Evolutionary conservation across 176 grass and related monocot species (phyloP).

Genomic region (Alloteropsis semialata): DNA sequence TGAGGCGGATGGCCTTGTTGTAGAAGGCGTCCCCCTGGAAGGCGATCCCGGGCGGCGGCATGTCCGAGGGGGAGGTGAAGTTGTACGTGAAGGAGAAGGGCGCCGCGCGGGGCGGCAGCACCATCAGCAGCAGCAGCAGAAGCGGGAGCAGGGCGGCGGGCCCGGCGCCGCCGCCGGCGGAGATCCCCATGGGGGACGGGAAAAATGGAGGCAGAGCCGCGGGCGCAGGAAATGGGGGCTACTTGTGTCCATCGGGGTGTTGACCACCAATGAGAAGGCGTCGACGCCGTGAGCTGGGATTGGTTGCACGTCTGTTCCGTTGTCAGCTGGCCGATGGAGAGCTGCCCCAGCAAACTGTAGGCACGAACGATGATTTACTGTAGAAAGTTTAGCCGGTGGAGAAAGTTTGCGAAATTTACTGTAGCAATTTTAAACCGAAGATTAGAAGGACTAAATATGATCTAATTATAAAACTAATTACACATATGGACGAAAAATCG

Average conservation of each 20-base stretch:
- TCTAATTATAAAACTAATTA: too few species aligned
- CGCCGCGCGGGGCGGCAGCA: neutral
- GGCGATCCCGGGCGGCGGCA: slow-evolving; percentile 47
- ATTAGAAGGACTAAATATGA: too few species aligned
- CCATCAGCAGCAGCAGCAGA: slow-evolving; percentile 1
- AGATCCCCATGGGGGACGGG: slow-evolving; percentile 10
- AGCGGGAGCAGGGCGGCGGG: neutral
- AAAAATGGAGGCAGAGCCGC: neutral
- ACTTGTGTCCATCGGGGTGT: neutral
- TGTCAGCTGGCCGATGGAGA: neutral
- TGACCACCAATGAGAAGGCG: slow-evolving; percentile 5
- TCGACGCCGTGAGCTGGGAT: neutral
- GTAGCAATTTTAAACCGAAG: too few species aligned
- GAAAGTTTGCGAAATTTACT: too few species aligned
- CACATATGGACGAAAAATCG: too few species aligned
- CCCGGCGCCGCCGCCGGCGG: neutral
- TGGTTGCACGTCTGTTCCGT: neutral
- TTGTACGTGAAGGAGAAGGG: slow-evolving; percentile 68
- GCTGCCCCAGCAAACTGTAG: too few species aligned
- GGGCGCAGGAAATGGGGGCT: neutral
- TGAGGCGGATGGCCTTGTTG: slow-evolving; percentile 70
- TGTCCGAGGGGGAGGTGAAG: slow-evolving; percentile 51
- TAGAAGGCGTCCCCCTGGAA: slow-evolving; percentile 84
- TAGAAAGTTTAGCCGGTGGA: too few species aligned
- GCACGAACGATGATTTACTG: too few species aligned